Conservation (phyloP, 352 stramenopile genomes). For the Globisporangium okanoganense region DNA sequence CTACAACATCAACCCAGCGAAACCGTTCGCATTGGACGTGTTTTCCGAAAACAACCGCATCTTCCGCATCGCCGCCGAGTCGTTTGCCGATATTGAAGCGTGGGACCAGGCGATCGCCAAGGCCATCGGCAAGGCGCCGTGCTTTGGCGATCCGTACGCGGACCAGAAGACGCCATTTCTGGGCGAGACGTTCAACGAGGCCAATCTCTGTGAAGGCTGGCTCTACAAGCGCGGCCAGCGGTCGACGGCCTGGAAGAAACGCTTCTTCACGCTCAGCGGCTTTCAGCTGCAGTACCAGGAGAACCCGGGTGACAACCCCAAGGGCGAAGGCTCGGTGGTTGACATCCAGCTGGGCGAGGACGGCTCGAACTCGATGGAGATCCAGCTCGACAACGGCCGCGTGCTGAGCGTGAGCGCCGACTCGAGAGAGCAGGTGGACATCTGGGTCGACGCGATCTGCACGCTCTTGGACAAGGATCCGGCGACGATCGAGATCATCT, state of each 20-base stretch:
- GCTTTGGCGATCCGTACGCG: slow-evolving; percentile 62
- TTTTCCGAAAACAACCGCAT: slow-evolving; percentile 84
- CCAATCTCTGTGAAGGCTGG: slow-evolving; percentile 64
- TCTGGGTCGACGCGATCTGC: slow-evolving; percentile 63
- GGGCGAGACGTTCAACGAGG: slow-evolving; percentile 46
- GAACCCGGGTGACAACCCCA: slow-evolving; percentile 51
- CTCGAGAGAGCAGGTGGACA: slow-evolving; percentile 43
- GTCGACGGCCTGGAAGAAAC: slow-evolving; percentile 59
- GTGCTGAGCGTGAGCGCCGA: slow-evolving; percentile 65
- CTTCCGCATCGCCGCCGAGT: slow-evolving; percentile 56
- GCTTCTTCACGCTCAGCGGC: slow-evolving; percentile 71
- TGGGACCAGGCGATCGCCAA: slow-evolving; percentile 63
- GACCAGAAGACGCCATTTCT: slow-evolving; percentile 60
- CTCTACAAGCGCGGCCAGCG: slow-evolving; percentile 64
- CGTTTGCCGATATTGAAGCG: slow-evolving; percentile 66
- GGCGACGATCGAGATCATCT: slow-evolving; percentile 5
- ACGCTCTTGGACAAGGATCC: slow-evolving; percentile 45
- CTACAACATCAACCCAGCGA: slow-evolving; percentile 58
- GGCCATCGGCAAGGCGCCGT: slow-evolving; percentile 44
- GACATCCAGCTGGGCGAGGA: slow-evolving; percentile 52
- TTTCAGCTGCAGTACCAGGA: slow-evolving; percentile 64
- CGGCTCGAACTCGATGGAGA: slow-evolving; percentile 46
- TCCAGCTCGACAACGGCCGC: slow-evolving; percentile 61
- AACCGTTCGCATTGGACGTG: slow-evolving; percentile 69
- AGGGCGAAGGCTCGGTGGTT: slow-evolving; percentile 55